Conservation (phyloP, 176 grass and related monocot species). For the Leersia perrieri region DNA sequence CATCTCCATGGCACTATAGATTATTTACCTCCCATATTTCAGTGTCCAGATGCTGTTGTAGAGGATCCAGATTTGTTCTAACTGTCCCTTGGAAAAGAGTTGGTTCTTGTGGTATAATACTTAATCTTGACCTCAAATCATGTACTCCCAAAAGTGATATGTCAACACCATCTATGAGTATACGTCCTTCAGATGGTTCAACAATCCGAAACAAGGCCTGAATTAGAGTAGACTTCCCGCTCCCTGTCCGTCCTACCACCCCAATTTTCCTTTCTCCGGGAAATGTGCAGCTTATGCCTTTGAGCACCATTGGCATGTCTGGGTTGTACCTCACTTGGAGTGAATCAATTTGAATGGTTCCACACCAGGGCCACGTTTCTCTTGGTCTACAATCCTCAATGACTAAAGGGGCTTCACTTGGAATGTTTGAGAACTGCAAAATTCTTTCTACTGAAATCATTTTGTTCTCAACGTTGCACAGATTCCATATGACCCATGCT, state of each 20-base stretch:
- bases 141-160: constrained; percentile 77
- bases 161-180: constrained; percentile 70
- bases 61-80: constrained; percentile 75
- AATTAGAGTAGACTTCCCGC: constrained; percentile 96
- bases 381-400: constrained; percentile 54
- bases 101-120: constrained; percentile 91
- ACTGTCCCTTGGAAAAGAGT: constrained; percentile 88
- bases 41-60: constrained; percentile 56
- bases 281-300: constrained; percentile 81
- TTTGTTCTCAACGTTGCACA: constrained; percentile 92
- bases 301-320: constrained; percentile 63
- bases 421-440: constrained; percentile 73
- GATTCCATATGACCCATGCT: constrained; percentile 91
- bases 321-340: constrained; percentile 65
- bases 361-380: constrained; percentile 60
- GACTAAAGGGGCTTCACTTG: constrained; percentile 64
- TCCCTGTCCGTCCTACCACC: constrained; percentile 82
- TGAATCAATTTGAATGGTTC: constrained; percentile 65
- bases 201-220: constrained; percentile 88
- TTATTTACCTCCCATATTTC: constrained; percentile 86
- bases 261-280: constrained; percentile 89
- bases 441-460: constrained; percentile 98
- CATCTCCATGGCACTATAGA: neutral
- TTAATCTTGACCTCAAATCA: constrained; percentile 76
- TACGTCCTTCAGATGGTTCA: constrained; percentile 67